Evolutionary conservation across 2,329 filamentous ascomycete genomes (phyloP).

Genomic region (Diaporthe ilicicola): DNA sequence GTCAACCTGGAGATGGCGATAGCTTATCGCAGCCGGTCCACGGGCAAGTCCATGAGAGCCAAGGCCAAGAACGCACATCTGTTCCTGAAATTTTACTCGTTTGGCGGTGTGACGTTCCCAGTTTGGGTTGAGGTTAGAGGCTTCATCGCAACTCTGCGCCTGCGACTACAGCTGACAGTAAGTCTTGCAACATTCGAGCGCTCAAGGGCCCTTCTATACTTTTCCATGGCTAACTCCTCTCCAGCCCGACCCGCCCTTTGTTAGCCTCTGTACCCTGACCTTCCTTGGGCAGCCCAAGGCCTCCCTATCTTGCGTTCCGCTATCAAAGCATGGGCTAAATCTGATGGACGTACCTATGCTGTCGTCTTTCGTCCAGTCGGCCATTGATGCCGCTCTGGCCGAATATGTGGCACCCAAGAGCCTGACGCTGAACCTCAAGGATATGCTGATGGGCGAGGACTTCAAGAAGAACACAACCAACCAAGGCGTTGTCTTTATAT

Average conservation of each 20-base stretch:
- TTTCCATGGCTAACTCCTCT: not conserved
- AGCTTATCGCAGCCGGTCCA: conserved; percentile 73
- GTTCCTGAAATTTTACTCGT: conserved; percentile 75
- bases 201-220: too few relatives aligned
- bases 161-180: conserved; percentile 73
- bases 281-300: conserved; percentile 80
- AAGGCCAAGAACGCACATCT: conserved; percentile 79
- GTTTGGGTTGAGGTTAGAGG: conserved; percentile 81
- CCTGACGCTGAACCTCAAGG: conserved; percentile 76
- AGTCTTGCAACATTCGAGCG: not conserved
- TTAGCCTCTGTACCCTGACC: conserved; percentile 77
- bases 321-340: conserved; percentile 74
- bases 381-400: conserved; percentile 76
- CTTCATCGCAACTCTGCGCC: conserved; percentile 73
- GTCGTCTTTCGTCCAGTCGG: conserved; percentile 77
- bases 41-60: conserved; percentile 64
- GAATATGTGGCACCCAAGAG: conserved; percentile 82
- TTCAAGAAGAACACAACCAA: conserved; percentile 79
- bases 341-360: conserved; percentile 80
- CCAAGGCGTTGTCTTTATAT: conserved; percentile 71
- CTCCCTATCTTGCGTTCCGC: conserved; percentile 73
- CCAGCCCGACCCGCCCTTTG: conserved; percentile 76
- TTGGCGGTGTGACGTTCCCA: conserved; percentile 61
- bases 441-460: conserved; percentile 80
- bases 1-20: conserved; percentile 80